Evolutionary conservation across 208 protist species (phyloP).

Genomic region (Trypanosoma boissoni): DNA sequence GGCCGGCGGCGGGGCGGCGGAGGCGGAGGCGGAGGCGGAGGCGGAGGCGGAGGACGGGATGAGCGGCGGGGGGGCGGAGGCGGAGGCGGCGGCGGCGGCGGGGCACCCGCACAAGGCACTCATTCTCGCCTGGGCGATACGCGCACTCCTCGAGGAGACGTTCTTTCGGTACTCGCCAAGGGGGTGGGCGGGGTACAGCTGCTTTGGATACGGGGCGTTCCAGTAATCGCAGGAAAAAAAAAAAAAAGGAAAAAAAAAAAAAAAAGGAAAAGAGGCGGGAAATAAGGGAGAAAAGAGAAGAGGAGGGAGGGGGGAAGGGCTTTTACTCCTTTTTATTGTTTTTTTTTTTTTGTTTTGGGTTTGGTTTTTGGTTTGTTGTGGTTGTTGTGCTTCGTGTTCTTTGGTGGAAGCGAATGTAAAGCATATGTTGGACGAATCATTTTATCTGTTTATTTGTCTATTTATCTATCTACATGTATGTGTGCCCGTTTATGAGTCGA

Average conservation of each 20-base stretch:
- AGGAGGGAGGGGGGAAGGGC: too few relatives aligned
- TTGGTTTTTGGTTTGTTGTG: too few relatives aligned
- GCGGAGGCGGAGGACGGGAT: not conserved
- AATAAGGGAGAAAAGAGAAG: too few relatives aligned
- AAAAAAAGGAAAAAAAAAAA: not conserved
- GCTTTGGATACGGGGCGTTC: slow-evolving; percentile 53
- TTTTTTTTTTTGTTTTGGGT: too few relatives aligned
- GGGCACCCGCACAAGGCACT: slow-evolving; percentile 57
- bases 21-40: not conserved
- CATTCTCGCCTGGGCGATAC: slow-evolving; percentile 61
- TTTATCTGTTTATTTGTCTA: too few relatives aligned
- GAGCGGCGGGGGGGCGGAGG: slow-evolving; percentile 6
- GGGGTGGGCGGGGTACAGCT: slow-evolving; percentile 82
- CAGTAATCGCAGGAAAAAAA: not conserved
- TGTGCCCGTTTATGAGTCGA: too few relatives aligned
- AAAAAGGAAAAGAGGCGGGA: not conserved
- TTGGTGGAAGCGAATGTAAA: too few relatives aligned
- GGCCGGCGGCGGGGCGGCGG: not conserved
- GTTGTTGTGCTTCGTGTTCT: too few relatives aligned
- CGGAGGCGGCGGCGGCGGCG: slow-evolving; percentile 7
- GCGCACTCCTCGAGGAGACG: slow-evolving; percentile 51
- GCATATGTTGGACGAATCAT: too few relatives aligned
- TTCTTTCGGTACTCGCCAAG: slow-evolving; percentile 71
- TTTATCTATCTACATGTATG: too few relatives aligned
- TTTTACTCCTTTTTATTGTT: too few relatives aligned